Evolutionary conservation across 148 eudicot species (phyloP), one percentile per base, ranked within the genome.

Genomic region (Vaccinium macrocarpon): DNA sequence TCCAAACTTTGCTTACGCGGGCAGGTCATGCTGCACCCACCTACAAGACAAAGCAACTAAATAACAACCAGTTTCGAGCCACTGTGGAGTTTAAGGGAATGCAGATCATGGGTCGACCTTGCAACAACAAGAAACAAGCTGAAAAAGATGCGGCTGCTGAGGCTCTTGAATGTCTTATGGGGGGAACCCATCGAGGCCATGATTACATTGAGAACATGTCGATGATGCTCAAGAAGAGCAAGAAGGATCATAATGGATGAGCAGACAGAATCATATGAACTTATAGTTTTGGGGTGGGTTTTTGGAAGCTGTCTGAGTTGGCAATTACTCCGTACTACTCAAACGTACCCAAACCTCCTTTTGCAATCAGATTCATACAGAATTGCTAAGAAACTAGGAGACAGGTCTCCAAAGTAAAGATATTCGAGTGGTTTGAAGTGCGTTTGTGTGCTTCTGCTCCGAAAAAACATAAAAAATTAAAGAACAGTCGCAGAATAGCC

Each of bases 131-230:
- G 89, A 96, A 96, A 82, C 92, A 90, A 88, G 98, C 99, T 1
- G 99, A 96, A 84, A 96, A 96, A 84, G 97, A 93, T 87, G 99
- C 98, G 51, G 99, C 99, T 8, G 92, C 98, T n/a, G 97, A 94
- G 91, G 99, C 98, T 76, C 87, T 96, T 8, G 94, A 91, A 38
- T 92, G 95, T 93, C 88, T 96, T 19, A 87, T 84, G 88, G 90
- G 95, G 55, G 93, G 93, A 50, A 82, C 93, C 14, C 92, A 86
- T 51, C 82, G 86, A 56, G 92, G 94, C 48, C 88, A 81, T 59
- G 98, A 92, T 59, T 80, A 88, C 52, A 82, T 92, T 6, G 97
- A 93, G 51, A 90, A 90, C 76, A 91, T 92, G 97, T 91, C 98
- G 13, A 88, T 91, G 92, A 82, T 95, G 87, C 90, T 93, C 52